Conservation (phyloP, 768 basidiomycete genomes). For the Mycena galopus region DNA sequence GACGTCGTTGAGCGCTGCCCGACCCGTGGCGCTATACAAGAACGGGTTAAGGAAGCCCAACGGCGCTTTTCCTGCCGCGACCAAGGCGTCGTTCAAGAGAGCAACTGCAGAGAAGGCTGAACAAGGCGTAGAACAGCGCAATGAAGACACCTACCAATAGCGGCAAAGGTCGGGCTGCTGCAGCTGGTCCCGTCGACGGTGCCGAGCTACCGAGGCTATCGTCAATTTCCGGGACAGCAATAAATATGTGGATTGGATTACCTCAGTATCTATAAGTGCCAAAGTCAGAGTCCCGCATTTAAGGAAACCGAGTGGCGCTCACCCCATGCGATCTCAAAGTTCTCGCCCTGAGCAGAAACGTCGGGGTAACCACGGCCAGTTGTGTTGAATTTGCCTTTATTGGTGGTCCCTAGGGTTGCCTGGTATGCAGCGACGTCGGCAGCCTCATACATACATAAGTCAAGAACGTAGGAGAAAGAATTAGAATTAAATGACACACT, state of each 20-base stretch:
- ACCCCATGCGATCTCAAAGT: constrained; percentile 24
- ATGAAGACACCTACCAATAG: background rate
- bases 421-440: constrained; percentile 40
- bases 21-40: constrained; percentile 24
- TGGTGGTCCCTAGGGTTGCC: constrained; percentile 40
- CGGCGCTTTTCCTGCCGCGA: constrained; percentile 16
- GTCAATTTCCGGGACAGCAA: background rate
- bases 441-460: background rate
- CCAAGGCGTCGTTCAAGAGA: constrained; percentile 21
- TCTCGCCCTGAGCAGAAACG: constrained; percentile 13
- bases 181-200: constrained; percentile 21
- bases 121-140: background rate
- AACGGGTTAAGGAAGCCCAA: constrained; percentile 30
- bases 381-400: constrained; percentile 51
- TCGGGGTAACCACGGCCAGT: constrained; percentile 42
- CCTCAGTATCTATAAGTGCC: constrained; percentile 5
- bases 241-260: background rate
- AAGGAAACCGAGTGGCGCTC: background rate
- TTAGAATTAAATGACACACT: background rate
- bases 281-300: background rate
- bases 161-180: constrained; percentile 17
- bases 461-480: too few species aligned
- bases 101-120: background rate
- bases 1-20: constrained; percentile 24
- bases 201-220: background rate